Conservation (phyloP, 441 rosid species). For the Gossypium davidsonii region DNA sequence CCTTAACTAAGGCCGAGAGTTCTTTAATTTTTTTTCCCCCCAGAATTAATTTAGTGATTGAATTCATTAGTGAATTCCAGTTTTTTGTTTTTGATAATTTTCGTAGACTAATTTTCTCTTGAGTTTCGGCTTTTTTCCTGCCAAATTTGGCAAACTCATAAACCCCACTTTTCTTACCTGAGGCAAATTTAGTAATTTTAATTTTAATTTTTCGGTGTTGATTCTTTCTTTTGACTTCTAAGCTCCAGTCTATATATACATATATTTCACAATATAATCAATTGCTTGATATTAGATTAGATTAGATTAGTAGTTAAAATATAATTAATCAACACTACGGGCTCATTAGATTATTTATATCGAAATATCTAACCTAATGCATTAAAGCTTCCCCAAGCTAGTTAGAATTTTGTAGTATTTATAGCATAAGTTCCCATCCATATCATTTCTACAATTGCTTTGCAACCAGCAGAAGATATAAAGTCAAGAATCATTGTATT, state of each 20-base stretch:
- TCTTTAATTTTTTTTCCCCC: neutral
- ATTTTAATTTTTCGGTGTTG: neutral
- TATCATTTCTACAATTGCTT: too few relatives aligned
- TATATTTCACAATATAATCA: neutral
- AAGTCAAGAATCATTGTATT: neutral
- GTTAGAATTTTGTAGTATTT: too few relatives aligned
- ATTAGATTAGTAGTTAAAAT: neutral
- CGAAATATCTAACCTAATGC: neutral
- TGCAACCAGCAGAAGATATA: neutral
- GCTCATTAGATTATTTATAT: neutral
- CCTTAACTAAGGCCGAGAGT: conserved; percentile 5
- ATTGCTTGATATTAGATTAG: neutral
- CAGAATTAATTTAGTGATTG: conserved; percentile 15
- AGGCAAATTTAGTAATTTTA: neutral
- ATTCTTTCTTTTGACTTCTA: neutral
- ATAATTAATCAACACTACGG: too few relatives aligned
- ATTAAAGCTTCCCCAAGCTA: neutral
- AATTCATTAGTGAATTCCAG: conserved; percentile 27
- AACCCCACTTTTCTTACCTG: conserved; percentile 21
- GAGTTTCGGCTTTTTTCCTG: neutral
- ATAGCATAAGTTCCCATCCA: too few relatives aligned
- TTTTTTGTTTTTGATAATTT: conserved; percentile 16
- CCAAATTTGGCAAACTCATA: neutral
- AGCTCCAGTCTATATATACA: neutral
- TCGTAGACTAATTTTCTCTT: neutral